Evolutionary conservation across 2,329 filamentous ascomycete genomes (phyloP).

Genomic region (Thermoascus crustaceus): DNA sequence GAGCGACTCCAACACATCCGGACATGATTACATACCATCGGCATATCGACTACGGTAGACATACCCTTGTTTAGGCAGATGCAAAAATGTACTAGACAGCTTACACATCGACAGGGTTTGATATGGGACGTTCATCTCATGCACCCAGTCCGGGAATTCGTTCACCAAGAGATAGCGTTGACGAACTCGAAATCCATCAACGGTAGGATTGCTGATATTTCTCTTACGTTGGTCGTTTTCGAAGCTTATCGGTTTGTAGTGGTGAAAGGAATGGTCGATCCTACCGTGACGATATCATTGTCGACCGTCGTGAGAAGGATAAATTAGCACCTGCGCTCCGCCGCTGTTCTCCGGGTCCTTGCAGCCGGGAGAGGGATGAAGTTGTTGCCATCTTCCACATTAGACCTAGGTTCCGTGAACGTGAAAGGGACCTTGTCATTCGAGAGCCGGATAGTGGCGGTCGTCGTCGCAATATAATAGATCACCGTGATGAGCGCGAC

Average conservation of each 20-base stretch:
- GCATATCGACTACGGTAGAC: conserved; percentile 72
- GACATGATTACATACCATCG: conserved; percentile 85
- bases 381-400: conserved; percentile 14
- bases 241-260: conserved; percentile 14
- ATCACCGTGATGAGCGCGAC: conserved; percentile 33
- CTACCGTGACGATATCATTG: conserved; percentile 59
- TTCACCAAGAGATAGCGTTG: conserved; percentile 30
- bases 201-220: conserved; percentile 31
- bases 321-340: conserved; percentile 35
- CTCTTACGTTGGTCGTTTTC: not conserved
- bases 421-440: conserved; percentile 16
- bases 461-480: conserved; percentile 2
- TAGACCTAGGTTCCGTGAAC: conserved; percentile 22
- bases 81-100: not conserved
- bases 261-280: conserved; percentile 37
- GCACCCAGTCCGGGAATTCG: conserved; percentile 20
- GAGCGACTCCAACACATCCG: conserved; percentile 72
- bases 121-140: conserved; percentile 17
- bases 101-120: conserved; percentile 17
- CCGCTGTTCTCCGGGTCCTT: conserved; percentile 13
- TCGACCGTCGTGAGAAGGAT: conserved; percentile 38
- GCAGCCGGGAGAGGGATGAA: conserved; percentile 16
- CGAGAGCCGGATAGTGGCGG: conserved; percentile 13
- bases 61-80: conserved; percentile 4
- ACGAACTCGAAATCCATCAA: conserved; percentile 50